Percentiles rank a stretch among this genome's conserved stretches.
Evolutionary conservation across 176 grass and related monocot species (phyloP).

Genomic region (Pontederia paniculata): DNA sequence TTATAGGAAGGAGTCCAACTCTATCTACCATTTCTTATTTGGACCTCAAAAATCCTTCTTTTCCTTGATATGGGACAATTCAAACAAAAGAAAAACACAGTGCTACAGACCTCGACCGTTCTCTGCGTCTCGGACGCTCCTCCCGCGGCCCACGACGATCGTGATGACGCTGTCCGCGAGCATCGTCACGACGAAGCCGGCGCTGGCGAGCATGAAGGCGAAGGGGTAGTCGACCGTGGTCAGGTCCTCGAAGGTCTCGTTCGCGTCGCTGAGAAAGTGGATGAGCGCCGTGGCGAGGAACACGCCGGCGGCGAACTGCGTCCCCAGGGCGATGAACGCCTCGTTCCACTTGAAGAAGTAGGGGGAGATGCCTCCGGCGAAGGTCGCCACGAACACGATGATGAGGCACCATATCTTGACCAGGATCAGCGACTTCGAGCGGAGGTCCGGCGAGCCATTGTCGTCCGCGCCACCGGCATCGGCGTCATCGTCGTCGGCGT

Average conservation of each 20-base stretch:
- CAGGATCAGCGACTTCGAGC: conserved; percentile 49
- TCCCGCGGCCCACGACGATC: conserved; percentile 33
- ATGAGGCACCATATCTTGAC: conserved; percentile 71
- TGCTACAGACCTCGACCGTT: neutral
- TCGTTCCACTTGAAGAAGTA: conserved; percentile 93
- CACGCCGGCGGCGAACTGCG: conserved; percentile 82
- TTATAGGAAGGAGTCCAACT: too few relatives aligned
- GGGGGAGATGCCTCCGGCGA: conserved; percentile 63
- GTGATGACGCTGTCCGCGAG: conserved; percentile 58
- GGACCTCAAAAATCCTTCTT: neutral
- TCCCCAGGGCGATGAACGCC: conserved; percentile 67
- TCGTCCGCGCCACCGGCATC: conserved; percentile 12
- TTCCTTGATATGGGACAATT: neutral
- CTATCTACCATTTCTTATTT: too few relatives aligned
- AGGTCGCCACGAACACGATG: conserved; percentile 49
- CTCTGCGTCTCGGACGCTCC: neutral
- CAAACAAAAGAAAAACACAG: neutral
- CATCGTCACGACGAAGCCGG: conserved; percentile 55
- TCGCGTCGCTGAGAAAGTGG: conserved; percentile 82
- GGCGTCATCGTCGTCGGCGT: conserved; percentile 16
- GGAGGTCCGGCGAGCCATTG: conserved; percentile 32
- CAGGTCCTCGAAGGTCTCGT: conserved; percentile 66
- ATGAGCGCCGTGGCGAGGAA: conserved; percentile 88
- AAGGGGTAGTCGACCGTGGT: conserved; percentile 50
- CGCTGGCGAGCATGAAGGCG: conserved; percentile 75